Evolutionary conservation across 352 stramenopile genomes (phyloP).

Genomic region (Globisporangium lucens): DNA sequence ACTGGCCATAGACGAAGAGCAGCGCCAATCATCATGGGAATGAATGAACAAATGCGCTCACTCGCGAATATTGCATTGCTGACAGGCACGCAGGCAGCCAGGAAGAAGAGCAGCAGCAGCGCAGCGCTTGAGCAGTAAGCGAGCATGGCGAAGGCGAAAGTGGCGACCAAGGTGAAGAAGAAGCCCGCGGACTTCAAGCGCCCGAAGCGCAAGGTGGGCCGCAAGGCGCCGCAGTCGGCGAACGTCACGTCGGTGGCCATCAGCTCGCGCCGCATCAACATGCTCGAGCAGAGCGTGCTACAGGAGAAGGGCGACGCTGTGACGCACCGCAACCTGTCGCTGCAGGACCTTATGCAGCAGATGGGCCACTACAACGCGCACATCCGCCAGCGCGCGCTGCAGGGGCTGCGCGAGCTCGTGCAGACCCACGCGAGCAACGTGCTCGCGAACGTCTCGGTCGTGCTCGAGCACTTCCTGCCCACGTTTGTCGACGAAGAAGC

Average conservation of each 20-base stretch:
- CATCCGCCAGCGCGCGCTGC: conserved; percentile 66
- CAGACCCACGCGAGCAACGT: conserved; percentile 51
- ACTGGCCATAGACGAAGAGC: conserved; percentile 1
- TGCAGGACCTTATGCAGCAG: conserved; percentile 68
- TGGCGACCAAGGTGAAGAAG: conserved; percentile 67
- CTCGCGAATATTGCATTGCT: too few relatives aligned
- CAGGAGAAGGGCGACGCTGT: conserved; percentile 65
- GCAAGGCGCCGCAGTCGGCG: conserved; percentile 54
- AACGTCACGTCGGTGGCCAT: conserved; percentile 81
- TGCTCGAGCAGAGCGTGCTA: conserved; percentile 78
- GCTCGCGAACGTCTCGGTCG: conserved; percentile 62
- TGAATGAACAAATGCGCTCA: background rate
- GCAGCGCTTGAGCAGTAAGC: background rate
- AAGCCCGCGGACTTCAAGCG: conserved; percentile 87
- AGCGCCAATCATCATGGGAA: background rate
- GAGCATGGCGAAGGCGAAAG: conserved; percentile 44
- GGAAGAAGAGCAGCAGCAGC: background rate
- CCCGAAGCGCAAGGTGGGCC: conserved; percentile 83
- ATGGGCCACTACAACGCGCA: conserved; percentile 81
- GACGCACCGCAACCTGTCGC: conserved; percentile 61
- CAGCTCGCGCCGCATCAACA: conserved; percentile 74
- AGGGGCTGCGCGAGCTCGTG: conserved; percentile 62
- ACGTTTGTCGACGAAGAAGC: conserved; percentile 76
- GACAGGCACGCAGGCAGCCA: too few relatives aligned
- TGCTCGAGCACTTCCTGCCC: conserved; percentile 76